These are phyloP conservation scores for Sporisorium iseilematis-ciliati DNA, from an alignment of 1,284 basidiomycete species.

Conservation along the genomic window DNA sequence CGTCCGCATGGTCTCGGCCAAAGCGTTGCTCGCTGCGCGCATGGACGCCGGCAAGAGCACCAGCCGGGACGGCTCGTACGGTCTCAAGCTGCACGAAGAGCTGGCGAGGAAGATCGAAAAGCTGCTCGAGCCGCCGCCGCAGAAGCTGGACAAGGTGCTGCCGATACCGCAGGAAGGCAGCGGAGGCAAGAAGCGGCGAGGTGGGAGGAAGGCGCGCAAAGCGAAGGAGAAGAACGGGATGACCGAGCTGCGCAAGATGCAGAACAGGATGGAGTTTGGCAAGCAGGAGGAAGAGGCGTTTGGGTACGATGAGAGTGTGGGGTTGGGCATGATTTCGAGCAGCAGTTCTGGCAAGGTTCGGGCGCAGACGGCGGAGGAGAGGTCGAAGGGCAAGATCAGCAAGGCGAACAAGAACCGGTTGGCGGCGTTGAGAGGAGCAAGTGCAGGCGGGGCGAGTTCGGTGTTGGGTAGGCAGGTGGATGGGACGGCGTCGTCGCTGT, in stretches of 20 bases:
- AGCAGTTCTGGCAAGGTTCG: constrained; percentile 85
- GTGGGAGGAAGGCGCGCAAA: constrained; percentile 93
- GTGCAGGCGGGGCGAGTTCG: constrained; percentile 73
- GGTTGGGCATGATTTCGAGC: constrained; percentile 92
- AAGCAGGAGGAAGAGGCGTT: constrained; percentile 95
- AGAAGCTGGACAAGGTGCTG: constrained; percentile 91
- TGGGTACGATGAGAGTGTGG: constrained; percentile 95
- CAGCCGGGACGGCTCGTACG: constrained; percentile 83
- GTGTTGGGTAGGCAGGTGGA: constrained; percentile 11
- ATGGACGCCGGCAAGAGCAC: constrained; percentile 87
- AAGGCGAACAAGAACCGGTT: constrained; percentile 89
- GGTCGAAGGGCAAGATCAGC: constrained; percentile 94
- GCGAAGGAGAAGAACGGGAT: constrained; percentile 96
- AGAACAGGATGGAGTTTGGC: constrained; percentile 96
- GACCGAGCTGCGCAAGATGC: constrained; percentile 94
- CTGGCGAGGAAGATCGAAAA: constrained; percentile 91
- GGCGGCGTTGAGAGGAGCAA: constrained; percentile 60
- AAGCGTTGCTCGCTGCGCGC: constrained; percentile 87
- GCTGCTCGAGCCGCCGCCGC: constrained; percentile 91
- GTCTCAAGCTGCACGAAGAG: constrained; percentile 82
- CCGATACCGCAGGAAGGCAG: constrained; percentile 92
- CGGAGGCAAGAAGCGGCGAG: constrained; percentile 84
- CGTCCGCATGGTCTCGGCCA: constrained; percentile 92
- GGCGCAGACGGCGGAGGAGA: constrained; percentile 84
- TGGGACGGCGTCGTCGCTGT: constrained; percentile 89